These are phyloP conservation scores for Torulaspora quercuum DNA, from an alignment of 805 yeast genomes.

Conservation along the genomic window DNA sequence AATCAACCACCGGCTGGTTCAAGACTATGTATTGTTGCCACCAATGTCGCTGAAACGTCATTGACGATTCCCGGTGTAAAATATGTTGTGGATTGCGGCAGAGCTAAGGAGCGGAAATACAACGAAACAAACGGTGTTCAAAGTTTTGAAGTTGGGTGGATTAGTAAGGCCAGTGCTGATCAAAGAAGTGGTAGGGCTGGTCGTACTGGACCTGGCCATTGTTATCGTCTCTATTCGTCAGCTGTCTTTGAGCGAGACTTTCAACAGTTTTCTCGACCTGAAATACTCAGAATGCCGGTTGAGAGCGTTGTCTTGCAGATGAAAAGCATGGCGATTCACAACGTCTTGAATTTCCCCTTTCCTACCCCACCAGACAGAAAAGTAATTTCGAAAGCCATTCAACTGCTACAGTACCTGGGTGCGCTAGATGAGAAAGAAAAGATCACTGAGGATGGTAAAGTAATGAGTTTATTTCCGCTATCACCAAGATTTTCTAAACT, in stretches of 20 bases:
- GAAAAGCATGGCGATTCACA: conserved; percentile 96
- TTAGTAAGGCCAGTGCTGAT: conserved; percentile 91
- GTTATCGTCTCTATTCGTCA: conserved; percentile 87
- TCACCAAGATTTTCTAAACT: conserved; percentile 92
- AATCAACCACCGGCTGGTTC: conserved; percentile 80
- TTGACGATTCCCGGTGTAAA: conserved; percentile 93
- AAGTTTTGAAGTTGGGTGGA: conserved; percentile 86
- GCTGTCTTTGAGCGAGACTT: conserved; percentile 90
- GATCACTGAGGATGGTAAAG: conserved; percentile 75
- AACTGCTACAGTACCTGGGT: conserved; percentile 65
- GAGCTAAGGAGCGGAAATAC: conserved; percentile 82
- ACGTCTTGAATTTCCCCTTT: conserved; percentile 87
- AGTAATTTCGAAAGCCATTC: conserved; percentile 62
- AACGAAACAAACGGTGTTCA: conserved; percentile 87
- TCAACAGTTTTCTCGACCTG: conserved; percentile 79
- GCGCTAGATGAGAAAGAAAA: conserved; percentile 57
- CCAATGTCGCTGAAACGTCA: conserved; percentile 97
- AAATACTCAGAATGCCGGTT: conserved; percentile 90
- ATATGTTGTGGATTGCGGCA: conserved; percentile 93
- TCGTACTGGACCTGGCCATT: conserved; percentile 98
- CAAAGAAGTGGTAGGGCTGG: conserved; percentile 98
- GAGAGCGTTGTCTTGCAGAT: conserved; percentile 93
- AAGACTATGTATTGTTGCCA: conserved; percentile 88
- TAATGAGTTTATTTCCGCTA: conserved; percentile 88
- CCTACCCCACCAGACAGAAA: conserved; percentile 83